Conservation (phyloP, 2,329 filamentous ascomycete species). For the Penicillium sclerotiorum region DNA sequence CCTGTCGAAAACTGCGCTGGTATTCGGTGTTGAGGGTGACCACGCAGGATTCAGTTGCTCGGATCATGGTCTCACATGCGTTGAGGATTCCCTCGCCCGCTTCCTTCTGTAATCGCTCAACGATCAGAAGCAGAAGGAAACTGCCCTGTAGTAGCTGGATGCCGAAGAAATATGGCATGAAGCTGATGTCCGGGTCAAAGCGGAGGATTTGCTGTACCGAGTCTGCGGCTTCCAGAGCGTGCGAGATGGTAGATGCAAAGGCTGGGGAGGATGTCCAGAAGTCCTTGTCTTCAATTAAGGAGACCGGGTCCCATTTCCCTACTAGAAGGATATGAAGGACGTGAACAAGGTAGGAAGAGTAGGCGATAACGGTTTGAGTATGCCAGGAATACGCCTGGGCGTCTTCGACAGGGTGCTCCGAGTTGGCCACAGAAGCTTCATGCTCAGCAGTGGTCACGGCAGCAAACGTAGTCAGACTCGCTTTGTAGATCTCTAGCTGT, state of each 20-base stretch:
- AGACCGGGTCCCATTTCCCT: slow-evolving; percentile 95
- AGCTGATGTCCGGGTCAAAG: slow-evolving; percentile 86
- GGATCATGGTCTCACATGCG: slow-evolving; percentile 89
- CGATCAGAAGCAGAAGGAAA: slow-evolving; percentile 82
- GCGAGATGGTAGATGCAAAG: slow-evolving; percentile 83
- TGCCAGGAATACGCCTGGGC: slow-evolving; percentile 55
- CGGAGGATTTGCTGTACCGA: slow-evolving; percentile 86
- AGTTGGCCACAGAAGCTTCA: slow-evolving; percentile 29
- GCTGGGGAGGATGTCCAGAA: slow-evolving; percentile 89
- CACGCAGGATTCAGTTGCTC: slow-evolving; percentile 89
- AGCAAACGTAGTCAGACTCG: slow-evolving; percentile 62
- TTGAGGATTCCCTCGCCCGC: slow-evolving; percentile 83
- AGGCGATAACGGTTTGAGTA: slow-evolving; percentile 82
- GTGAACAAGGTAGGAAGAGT: slow-evolving; percentile 90
- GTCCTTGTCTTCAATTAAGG: slow-evolving; percentile 89
- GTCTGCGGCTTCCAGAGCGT: slow-evolving; percentile 86
- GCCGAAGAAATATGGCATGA: slow-evolving; percentile 97
- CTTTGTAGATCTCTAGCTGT: slow-evolving; percentile 79
- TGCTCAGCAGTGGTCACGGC: slow-evolving; percentile 28
- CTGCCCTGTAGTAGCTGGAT: slow-evolving; percentile 91
- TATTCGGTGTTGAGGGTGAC: slow-evolving; percentile 92
- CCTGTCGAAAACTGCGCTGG: slow-evolving; percentile 92
- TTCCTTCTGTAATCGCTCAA: slow-evolving; percentile 83
- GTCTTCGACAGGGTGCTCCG: too few relatives aligned
- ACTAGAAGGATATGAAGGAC: slow-evolving; percentile 87